Percentiles rank a stretch among this genome's conserved stretches.
phyloP scores from a whole-genome alignment of 768 basidiomycete species.

The Suillus subalutaceus region DNA sequence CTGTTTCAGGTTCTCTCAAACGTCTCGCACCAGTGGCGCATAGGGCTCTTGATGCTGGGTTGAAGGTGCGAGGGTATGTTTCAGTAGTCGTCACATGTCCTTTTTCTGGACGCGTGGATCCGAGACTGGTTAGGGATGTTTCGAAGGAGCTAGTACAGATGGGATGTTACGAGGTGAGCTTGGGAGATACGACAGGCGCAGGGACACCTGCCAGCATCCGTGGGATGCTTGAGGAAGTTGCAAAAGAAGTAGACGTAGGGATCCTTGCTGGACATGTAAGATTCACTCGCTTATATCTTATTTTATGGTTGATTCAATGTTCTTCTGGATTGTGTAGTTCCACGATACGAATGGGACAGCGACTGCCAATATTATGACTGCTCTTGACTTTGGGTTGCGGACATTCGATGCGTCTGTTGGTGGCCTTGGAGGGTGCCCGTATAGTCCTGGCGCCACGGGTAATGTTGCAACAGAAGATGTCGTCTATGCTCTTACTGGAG shows the following conservation, averaged over 20 bases:
- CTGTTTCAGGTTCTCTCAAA: constrained; percentile 68
- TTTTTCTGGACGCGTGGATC: constrained; percentile 78
- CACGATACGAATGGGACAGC: constrained; percentile 91
- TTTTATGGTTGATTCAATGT: neutral
- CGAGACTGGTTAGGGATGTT: constrained; percentile 65
- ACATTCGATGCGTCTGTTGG: constrained; percentile 86
- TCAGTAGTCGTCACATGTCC: constrained; percentile 86
- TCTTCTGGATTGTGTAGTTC: constrained; percentile 49
- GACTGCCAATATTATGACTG: constrained; percentile 73
- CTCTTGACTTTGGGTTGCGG: constrained; percentile 72
- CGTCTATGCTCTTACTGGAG: constrained; percentile 73
- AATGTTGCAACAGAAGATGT: constrained; percentile 95
- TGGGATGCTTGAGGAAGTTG: constrained; percentile 71
- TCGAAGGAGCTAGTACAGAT: constrained; percentile 75
- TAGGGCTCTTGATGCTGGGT: constrained; percentile 57
- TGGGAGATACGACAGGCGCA: constrained; percentile 91
- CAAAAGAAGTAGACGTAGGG: constrained; percentile 58
- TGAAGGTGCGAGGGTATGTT: constrained; percentile 84
- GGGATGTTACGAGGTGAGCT: constrained; percentile 92
- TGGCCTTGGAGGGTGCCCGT: constrained; percentile 94
- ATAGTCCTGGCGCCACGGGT: constrained; percentile 93
- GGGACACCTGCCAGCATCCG: constrained; percentile 74
- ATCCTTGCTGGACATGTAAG: constrained; percentile 65
- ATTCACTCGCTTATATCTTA: constrained; percentile 36
- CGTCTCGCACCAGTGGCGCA: constrained; percentile 63